Evolutionary conservation across 2,329 filamentous ascomycete species (phyloP), one percentile per base, ranked within the genome.

Genomic region (Achaetomium macrosporum): DNA sequence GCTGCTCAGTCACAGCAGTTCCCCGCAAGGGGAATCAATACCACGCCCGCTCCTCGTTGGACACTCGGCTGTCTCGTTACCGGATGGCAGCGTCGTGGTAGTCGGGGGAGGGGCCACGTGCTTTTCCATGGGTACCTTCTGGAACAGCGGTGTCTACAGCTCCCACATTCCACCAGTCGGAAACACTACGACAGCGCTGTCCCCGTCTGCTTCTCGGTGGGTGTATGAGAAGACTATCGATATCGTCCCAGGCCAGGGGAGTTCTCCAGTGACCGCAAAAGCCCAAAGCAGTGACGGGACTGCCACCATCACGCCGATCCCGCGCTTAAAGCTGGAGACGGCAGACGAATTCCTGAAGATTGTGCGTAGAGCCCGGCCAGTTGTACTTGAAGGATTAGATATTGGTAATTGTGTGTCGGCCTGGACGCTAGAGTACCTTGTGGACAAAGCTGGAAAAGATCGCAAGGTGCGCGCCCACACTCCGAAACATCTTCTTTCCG

Each of bases 41-140:
- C 55, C 56, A 19, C 67, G 82, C 50, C 89, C 89, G 12, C 74
- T 95, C 6, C 75, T 95, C 46, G 75, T 90, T 47, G 90, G 91
- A 2, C 78, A 83, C 51, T 83, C 83, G 5, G 72, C 78, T 8
- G 68, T 78, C 13, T 64, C 71, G 29, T 69, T 77, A 1, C 70
- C 71, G 29, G 62, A 72, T 40, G 70, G 74, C 30, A 69, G 77
- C 16, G 62, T 90, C 3, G 63, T 88, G 10, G 71, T 95, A 8
- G 68, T 87, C 44, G 90, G 90, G 1, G 91, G 91, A 15, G 91
- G 90, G 36, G 89, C 87, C 15, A 88, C 90, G 0, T 95, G 90
- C 66, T 95, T 95, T 72, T 90, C 88, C 0, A 95, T 95, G 77
- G 90, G 90, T 1, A 88, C 87, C 7, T 90, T 82, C 63, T 95